Percentiles rank a stretch among this genome's conserved stretches.
Conservation (phyloP, 805 yeast genomes). For the Saccharomycopsis fibuligera region DNA sequence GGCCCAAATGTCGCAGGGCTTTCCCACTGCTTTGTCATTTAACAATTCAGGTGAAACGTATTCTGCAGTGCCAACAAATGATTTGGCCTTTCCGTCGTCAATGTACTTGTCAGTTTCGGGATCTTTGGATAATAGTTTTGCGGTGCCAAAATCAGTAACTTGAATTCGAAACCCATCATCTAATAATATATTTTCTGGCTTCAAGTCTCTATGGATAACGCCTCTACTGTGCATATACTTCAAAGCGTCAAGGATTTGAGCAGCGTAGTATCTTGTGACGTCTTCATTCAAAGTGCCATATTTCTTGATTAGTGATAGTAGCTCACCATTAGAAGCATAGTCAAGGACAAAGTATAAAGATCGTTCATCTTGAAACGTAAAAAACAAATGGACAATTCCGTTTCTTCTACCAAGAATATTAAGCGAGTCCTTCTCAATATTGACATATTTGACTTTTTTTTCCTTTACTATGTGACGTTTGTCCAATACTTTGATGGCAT, state of each 20-base stretch:
- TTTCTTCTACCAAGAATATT: conserved; percentile 55
- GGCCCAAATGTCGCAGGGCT: conserved; percentile 96
- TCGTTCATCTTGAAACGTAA: conserved; percentile 73
- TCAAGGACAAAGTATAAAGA: conserved; percentile 71
- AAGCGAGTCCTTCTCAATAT: conserved; percentile 74
- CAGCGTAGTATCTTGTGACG: conserved; percentile 59
- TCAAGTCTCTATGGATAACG: conserved; percentile 73
- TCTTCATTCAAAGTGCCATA: conserved; percentile 68
- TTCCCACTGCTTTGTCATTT: conserved; percentile 75
- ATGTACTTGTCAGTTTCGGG: conserved; percentile 43
- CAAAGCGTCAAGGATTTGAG: conserved; percentile 70
- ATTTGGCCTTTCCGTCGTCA: conserved; percentile 60
- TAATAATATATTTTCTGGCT: conserved; percentile 74
- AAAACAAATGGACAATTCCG: conserved; percentile 63
- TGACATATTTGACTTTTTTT: conserved; percentile 78
- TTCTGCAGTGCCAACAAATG: conserved; percentile 84
- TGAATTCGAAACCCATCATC: conserved; percentile 56
- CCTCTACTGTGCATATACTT: conserved; percentile 69
- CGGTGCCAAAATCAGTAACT: conserved; percentile 83
- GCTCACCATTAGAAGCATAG: conserved; percentile 75
- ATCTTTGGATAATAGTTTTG: conserved; percentile 51
- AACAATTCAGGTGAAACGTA: conserved; percentile 77
- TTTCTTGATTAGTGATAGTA: conserved; percentile 58
- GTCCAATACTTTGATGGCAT: conserved; percentile 72
- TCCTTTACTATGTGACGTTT: conserved; percentile 75